These are phyloP conservation scores for Cystobasidium ongulense DNA, from an alignment of 768 basidiomycete species.

Conservation along the genomic window DNA sequence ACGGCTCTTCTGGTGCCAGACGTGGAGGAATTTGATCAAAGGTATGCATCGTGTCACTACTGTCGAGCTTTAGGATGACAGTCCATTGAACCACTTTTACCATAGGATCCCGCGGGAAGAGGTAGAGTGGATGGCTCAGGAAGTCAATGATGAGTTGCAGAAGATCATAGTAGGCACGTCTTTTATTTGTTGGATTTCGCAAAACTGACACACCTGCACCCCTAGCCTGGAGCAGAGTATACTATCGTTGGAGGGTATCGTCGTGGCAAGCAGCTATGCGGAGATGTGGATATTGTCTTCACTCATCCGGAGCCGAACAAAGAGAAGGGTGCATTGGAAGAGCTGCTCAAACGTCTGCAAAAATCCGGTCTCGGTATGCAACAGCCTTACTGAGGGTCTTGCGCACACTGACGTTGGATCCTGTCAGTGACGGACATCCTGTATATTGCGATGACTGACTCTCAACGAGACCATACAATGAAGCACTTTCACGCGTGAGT, in stretches of 20 bases:
- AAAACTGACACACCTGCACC: not conserved
- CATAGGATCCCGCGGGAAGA: slow-evolving; percentile 65
- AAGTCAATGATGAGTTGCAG: slow-evolving; percentile 62
- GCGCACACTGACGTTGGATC: not conserved
- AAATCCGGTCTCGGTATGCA: slow-evolving; percentile 49
- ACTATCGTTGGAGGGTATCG: slow-evolving; percentile 56
- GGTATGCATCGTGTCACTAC: slow-evolving; percentile 42
- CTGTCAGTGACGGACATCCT: slow-evolving; percentile 15
- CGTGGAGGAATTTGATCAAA: slow-evolving; percentile 43
- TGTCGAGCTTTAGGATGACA: too few relatives aligned
- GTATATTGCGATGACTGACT: slow-evolving; percentile 5
- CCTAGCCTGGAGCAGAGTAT: slow-evolving; percentile 12
- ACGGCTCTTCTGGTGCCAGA: not conserved
- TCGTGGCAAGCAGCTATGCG: slow-evolving; percentile 68
- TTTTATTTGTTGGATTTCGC: not conserved
- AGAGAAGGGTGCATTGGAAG: slow-evolving; percentile 59
- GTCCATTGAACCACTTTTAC: not conserved
- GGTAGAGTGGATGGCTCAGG: slow-evolving; percentile 64
- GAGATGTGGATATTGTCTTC: slow-evolving; percentile 84
- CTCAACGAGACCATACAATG: slow-evolving; percentile 15
- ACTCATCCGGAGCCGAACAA: slow-evolving; percentile 56
- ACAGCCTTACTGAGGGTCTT: not conserved
- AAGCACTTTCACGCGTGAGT: slow-evolving; percentile 29
- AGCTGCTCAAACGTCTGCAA: slow-evolving; percentile 56
- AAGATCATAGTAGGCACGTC: slow-evolving; percentile 46